A percentile compares a stretch with the other conserved stretches of the same genome.
Conservation (phyloP, 495 filamentous ascomycete genomes). For the Aspergillus sclerotioniger region DNA sequence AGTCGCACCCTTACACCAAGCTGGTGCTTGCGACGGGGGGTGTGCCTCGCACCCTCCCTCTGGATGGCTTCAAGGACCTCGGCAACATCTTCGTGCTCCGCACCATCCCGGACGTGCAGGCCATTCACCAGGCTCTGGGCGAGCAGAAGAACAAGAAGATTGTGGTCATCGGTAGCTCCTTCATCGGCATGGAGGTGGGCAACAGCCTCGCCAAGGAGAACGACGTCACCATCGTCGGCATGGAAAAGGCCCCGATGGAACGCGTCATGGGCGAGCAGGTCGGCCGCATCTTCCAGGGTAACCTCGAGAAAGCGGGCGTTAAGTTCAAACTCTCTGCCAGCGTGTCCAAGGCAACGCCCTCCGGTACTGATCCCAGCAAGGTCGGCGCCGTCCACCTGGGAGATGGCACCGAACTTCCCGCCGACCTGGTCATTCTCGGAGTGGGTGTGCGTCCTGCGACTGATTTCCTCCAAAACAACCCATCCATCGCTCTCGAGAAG, state of each 20-base stretch:
- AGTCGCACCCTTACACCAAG: slow-evolving; percentile 74
- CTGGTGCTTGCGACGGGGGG: slow-evolving; percentile 88
- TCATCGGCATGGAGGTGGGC: slow-evolving; percentile 96
- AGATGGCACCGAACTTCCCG: slow-evolving; percentile 77
- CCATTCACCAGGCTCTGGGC: slow-evolving; percentile 75
- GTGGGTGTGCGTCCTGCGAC: slow-evolving; percentile 88
- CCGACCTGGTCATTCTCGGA: slow-evolving; percentile 87
- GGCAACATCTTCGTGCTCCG: slow-evolving; percentile 84
- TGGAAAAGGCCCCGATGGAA: slow-evolving; percentile 83
- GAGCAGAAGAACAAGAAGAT: slow-evolving; percentile 81
- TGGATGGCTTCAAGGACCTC: slow-evolving; percentile 83
- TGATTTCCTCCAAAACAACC: slow-evolving; percentile 74
- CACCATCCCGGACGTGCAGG: slow-evolving; percentile 67
- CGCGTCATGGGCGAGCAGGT: slow-evolving; percentile 81
- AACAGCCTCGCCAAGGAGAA: slow-evolving; percentile 75
- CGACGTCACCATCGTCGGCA: slow-evolving; percentile 85
- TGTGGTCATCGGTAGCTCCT: slow-evolving; percentile 85
- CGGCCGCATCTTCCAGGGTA: slow-evolving; percentile 72
- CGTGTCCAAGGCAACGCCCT: slow-evolving; percentile 78
- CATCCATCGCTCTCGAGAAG: slow-evolving; percentile 61
- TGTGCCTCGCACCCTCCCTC: slow-evolving; percentile 69
- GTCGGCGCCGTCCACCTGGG: slow-evolving; percentile 84
- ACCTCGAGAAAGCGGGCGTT: slow-evolving; percentile 80
- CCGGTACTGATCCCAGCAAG: slow-evolving; percentile 56
- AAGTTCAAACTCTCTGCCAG: slow-evolving; percentile 78